phyloP scores from a whole-genome alignment of 2,329 filamentous ascomycete genomes.

The Zarea fungicola region DNA sequence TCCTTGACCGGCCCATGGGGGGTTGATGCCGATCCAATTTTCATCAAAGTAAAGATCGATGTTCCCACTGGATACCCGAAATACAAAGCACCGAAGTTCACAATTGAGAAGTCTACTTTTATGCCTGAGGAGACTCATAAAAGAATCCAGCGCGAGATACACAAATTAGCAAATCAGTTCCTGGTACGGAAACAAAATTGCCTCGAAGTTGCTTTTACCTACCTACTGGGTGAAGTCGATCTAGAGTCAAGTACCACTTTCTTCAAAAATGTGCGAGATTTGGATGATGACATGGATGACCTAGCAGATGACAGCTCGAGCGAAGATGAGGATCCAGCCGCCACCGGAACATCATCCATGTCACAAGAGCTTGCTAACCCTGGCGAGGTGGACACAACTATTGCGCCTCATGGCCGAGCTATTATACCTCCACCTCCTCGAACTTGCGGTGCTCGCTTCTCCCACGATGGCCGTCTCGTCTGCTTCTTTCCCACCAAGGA shows the following conservation, averaged over 20 bases:
- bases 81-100: constrained; percentile 51
- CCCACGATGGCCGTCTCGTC: constrained; percentile 56
- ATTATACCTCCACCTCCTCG: constrained; percentile 53
- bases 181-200: constrained; percentile 55
- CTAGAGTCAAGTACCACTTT: constrained; percentile 55
- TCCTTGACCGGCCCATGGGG: constrained; percentile 63
- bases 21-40: constrained; percentile 49
- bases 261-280: constrained; percentile 60
- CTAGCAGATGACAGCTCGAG: constrained; percentile 75
- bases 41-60: constrained; percentile 56
- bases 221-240: constrained; percentile 58
- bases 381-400: constrained; percentile 47
- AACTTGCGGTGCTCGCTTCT: constrained; percentile 56
- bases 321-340: constrained; percentile 57
- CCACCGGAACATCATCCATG: constrained; percentile 52
- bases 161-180: constrained; percentile 51
- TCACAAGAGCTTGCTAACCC: constrained; percentile 56
- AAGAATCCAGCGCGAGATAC: constrained; percentile 48
- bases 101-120: constrained; percentile 56
- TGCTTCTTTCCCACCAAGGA: constrained; percentile 68
- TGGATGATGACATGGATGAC: constrained; percentile 52
- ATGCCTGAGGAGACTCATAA: constrained; percentile 53
- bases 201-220: constrained; percentile 56
- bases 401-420: constrained; percentile 46
- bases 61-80: constrained; percentile 57